Evolutionary conservation across 306 rosid species (phyloP).

Genomic region (Castanea mollissima): DNA sequence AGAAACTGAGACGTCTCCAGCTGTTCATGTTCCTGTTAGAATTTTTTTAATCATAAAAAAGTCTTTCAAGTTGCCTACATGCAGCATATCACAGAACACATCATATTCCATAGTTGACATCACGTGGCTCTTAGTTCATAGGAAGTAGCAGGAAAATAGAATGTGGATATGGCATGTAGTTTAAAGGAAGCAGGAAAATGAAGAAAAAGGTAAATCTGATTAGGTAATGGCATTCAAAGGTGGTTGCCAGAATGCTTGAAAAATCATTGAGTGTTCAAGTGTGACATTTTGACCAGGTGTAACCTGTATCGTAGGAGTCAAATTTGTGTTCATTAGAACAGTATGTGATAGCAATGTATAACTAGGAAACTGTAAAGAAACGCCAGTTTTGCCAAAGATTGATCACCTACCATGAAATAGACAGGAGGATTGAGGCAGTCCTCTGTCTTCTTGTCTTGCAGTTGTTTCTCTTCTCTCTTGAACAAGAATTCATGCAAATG

Average conservation of each 20-base stretch:
- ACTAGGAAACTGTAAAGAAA: conserved; percentile 23
- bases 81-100: conserved; percentile 29
- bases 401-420: conserved; percentile 76
- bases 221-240: conserved; percentile 32
- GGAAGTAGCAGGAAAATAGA: not conserved
- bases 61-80: conserved; percentile 23
- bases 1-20: conserved; percentile 14
- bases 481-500: conserved; percentile 36
- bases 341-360: not conserved
- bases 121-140: conserved; percentile 4
- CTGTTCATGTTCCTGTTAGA: conserved; percentile 14
- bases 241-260: conserved; percentile 7
- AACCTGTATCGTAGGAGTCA: conserved; percentile 10
- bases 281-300: conserved; percentile 11
- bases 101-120: conserved; percentile 15
- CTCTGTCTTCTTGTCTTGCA: conserved; percentile 35
- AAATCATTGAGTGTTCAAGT: not conserved
- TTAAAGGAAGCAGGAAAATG: not conserved
- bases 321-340: not conserved
- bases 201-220: not conserved
- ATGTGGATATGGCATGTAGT: too few relatives aligned
- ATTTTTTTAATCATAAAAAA: conserved; percentile 7
- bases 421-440: conserved; percentile 46
- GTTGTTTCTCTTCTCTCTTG: conserved; percentile 36
- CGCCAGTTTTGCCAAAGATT: conserved; percentile 13